These are phyloP conservation scores for Peniophora sp. DNA, from an alignment of 1,284 basidiomycete species.

Conservation along the genomic window DNA sequence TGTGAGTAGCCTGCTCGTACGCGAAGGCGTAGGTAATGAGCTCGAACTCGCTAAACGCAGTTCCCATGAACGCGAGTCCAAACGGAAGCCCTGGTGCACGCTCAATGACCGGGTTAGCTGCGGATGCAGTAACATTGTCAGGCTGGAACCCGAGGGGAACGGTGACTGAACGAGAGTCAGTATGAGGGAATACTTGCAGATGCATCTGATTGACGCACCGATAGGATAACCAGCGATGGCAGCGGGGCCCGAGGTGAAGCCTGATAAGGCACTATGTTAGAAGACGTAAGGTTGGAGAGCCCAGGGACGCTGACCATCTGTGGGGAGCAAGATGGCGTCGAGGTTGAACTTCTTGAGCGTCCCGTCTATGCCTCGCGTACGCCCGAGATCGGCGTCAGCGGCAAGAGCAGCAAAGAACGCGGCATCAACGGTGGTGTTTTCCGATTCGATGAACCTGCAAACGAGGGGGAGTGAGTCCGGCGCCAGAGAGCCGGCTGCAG, in stretches of 20 bases:
- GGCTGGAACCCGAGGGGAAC: constrained; percentile 59
- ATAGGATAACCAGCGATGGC: constrained; percentile 57
- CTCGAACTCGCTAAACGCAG: constrained; percentile 53
- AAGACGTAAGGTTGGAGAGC: constrained; percentile 23
- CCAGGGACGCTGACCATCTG: constrained; percentile 31
- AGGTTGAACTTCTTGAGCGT: constrained; percentile 40
- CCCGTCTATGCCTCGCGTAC: constrained; percentile 50
- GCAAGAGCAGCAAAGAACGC: constrained; percentile 43
- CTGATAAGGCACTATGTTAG: background rate
- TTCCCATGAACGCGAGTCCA: constrained; percentile 56
- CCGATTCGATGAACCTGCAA: constrained; percentile 36
- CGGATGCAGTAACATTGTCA: constrained; percentile 27
- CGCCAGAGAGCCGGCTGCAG: constrained; percentile 2
- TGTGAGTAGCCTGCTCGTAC: constrained; percentile 58
- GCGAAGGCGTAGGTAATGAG: constrained; percentile 55
- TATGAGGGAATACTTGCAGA: background rate
- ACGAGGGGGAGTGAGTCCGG: background rate
- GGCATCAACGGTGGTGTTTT: constrained; percentile 38
- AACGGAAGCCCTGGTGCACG: constrained; percentile 48
- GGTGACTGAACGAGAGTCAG: constrained; percentile 10
- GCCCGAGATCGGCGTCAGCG: constrained; percentile 43
- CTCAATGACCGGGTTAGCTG: constrained; percentile 16
- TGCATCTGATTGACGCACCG: constrained; percentile 4
- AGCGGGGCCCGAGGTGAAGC: constrained; percentile 13
- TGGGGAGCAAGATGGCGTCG: constrained; percentile 52